Evolutionary conservation across 192 early-diverging fungal species (phyloP), one percentile per base, ranked within the genome.

Genomic region (Coemansia sp.): DNA sequence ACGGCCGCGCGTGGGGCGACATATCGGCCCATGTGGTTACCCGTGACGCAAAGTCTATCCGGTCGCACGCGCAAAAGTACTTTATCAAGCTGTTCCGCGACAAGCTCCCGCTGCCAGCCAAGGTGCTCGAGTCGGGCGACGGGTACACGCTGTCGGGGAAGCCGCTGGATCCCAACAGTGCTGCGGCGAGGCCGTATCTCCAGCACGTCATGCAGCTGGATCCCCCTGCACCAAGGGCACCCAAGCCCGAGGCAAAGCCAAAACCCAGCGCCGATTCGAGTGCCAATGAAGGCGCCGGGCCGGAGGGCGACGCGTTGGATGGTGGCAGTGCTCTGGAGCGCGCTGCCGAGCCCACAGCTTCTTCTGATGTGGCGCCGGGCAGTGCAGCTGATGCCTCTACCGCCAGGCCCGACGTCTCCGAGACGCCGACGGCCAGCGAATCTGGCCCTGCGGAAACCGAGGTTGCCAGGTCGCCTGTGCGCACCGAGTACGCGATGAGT

Each of bases 11-110:
- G 44, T 95, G 93, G 93, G 54, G 72, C 37, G 80, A 78, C 43
- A 91, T 93, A 19, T 80, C 83, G 11, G 66, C 78, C 19, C 81
- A 91, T 46, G 84, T 95, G 13, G 78, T 49, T 23, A 95, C 91
- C 8, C 75, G 93, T 33, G 87, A 92, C 50, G 37, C 84, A 38
- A 87, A 91, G 59, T 89, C 89, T 14, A 88, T 95, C 49, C 78
- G 91, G 49, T 88, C 86, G 47, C 93, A 93, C 58, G 90, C 91
- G 29, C 91, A 93, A 75, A 93, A 93, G 62, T 86, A 92, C 60
- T 91, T 95, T 54, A 93, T 93, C 67, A 90, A 91, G 60, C 67
- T 95, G 58, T 95, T 81, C 64, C 65, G 92, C 24, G 93, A 91
- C 53, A 83, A 72, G 17, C 60, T 88, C 35, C 88, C 88, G 28